A percentile compares a stretch with the other conserved stretches of the same genome.
Conservation (phyloP, 805 yeast genomes). For the Debaryomyces prosopidis region DNA sequence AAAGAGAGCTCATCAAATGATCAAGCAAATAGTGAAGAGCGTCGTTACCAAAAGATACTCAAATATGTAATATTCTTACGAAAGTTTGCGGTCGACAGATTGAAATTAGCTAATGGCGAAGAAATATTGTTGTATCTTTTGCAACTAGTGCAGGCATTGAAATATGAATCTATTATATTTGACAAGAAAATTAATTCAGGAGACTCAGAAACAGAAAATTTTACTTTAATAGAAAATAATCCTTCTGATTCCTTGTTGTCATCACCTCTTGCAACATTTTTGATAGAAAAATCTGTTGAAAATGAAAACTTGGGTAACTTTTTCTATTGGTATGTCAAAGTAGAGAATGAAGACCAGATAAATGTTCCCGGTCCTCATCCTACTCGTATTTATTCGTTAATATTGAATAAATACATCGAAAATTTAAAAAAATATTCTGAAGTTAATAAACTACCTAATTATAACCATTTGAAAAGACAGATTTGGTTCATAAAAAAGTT, state of each 20-base stretch:
- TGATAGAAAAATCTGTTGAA: slow-evolving; percentile 68
- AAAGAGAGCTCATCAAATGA: slow-evolving; percentile 6
- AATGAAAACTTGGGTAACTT: slow-evolving; percentile 73
- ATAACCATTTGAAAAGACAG: slow-evolving; percentile 54
- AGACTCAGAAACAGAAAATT: slow-evolving; percentile 11
- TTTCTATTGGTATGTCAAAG: slow-evolving; percentile 89
- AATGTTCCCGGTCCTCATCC: slow-evolving; percentile 11
- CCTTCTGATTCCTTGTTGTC: slow-evolving; percentile 16
- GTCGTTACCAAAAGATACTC: slow-evolving; percentile 31
- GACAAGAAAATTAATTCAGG: slow-evolving; percentile 11
- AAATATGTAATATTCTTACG: slow-evolving; percentile 61
- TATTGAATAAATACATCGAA: slow-evolving; percentile 44
- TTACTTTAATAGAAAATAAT: slow-evolving; percentile 16
- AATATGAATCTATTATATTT: slow-evolving; percentile 58
- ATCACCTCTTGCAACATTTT: slow-evolving; percentile 72
- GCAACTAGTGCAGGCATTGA: slow-evolving; percentile 89
- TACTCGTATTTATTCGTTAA: slow-evolving; percentile 30
- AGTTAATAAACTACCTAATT: slow-evolving; percentile 29
- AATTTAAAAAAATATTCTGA: slow-evolving; percentile 28
- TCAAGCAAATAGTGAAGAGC: slow-evolving; percentile 23
- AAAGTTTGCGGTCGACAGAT: slow-evolving; percentile 83
- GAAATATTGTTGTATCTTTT: slow-evolving; percentile 80
- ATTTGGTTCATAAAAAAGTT: slow-evolving; percentile 67
- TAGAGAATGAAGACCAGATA: slow-evolving; percentile 72
- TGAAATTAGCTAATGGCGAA: slow-evolving; percentile 73